These are phyloP conservation scores for Colletotrichum ledebouriae DNA, from an alignment of 2,329 filamentous ascomycete genomes.

Conservation along the genomic window DNA sequence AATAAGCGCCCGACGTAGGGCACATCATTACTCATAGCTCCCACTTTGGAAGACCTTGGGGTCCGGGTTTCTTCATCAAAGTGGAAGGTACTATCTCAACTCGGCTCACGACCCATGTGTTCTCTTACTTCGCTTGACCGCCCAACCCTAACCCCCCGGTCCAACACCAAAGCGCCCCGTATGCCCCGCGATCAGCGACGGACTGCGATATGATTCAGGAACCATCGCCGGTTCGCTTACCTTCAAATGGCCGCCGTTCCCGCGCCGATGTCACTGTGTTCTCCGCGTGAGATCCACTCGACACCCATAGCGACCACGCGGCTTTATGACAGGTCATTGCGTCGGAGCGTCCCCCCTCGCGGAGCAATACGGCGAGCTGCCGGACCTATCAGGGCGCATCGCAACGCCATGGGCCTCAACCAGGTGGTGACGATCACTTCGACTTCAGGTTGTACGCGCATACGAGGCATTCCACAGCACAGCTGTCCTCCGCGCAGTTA, in stretches of 20 bases:
- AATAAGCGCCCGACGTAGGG: conserved; percentile 6
- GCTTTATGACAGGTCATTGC: conserved; percentile 15
- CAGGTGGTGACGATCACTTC: conserved; percentile 13
- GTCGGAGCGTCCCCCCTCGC: background rate
- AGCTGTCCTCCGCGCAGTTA: conserved; percentile 14
- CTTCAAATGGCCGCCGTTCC: conserved; percentile 21
- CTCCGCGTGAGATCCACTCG: background rate
- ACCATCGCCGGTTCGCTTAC: conserved; percentile 19
- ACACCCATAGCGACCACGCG: conserved; percentile 17
- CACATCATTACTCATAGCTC: conserved; percentile 12
- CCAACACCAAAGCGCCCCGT: background rate
- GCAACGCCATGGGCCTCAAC: conserved; percentile 18
- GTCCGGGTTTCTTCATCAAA: conserved; percentile 11
- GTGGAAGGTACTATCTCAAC: conserved; percentile 24
- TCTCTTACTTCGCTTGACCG: background rate
- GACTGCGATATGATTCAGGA: background rate
- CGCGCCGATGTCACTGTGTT: conserved; percentile 24
- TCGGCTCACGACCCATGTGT: conserved; percentile 24
- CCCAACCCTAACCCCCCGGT: conserved; percentile 8
- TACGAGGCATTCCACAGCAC: background rate
- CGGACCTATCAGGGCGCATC: conserved; percentile 29
- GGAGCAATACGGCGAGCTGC: conserved; percentile 27
- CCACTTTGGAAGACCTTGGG: background rate
- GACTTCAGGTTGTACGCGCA: conserved; percentile 5
- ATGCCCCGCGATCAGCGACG: conserved; percentile 36